phyloP scores from a whole-genome alignment of 1,284 basidiomycete genomes.

The Xanthoconium separans region DNA sequence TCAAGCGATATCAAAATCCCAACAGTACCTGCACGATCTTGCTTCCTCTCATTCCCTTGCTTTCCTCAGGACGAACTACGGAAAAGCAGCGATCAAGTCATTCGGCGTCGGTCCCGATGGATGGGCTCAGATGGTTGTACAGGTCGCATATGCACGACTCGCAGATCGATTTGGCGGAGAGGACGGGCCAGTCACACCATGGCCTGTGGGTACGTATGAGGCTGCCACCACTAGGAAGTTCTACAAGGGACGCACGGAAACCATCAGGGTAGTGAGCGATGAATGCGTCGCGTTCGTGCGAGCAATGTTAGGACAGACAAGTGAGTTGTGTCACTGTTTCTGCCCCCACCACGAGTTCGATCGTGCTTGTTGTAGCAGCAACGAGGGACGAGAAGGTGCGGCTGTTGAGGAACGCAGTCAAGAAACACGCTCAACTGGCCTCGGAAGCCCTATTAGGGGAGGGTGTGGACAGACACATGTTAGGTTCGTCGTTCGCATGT shows the following conservation, averaged over 20 bases:
- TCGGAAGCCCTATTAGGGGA: constrained; percentile 68
- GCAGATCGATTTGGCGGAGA: constrained; percentile 32
- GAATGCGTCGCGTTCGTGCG: constrained; percentile 73
- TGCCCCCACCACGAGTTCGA: background rate
- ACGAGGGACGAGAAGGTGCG: constrained; percentile 47
- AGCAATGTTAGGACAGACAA: constrained; percentile 64
- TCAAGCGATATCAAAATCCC: constrained; percentile 55
- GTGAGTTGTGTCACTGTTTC: constrained; percentile 13
- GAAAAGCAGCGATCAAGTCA: constrained; percentile 85
- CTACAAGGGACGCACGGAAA: constrained; percentile 86
- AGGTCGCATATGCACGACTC: constrained; percentile 80
- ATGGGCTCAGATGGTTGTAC: constrained; percentile 91
- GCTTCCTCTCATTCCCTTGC: constrained; percentile 67
- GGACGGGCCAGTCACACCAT: constrained; percentile 37
- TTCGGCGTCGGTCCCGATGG: constrained; percentile 86
- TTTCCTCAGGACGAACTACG: constrained; percentile 73
- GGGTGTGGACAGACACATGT: constrained; percentile 83
- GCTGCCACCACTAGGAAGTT: constrained; percentile 84
- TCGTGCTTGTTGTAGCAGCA: constrained; percentile 8
- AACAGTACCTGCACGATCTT: constrained; percentile 58
- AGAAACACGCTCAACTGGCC: constrained; percentile 71
- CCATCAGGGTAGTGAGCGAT: constrained; percentile 74
- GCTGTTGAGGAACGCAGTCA: constrained; percentile 66
- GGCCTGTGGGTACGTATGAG: constrained; percentile 77
- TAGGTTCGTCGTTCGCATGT: constrained; percentile 49